phyloP scores from a whole-genome alignment of 805 yeast species.

The Ogataea glucozyma region DNA sequence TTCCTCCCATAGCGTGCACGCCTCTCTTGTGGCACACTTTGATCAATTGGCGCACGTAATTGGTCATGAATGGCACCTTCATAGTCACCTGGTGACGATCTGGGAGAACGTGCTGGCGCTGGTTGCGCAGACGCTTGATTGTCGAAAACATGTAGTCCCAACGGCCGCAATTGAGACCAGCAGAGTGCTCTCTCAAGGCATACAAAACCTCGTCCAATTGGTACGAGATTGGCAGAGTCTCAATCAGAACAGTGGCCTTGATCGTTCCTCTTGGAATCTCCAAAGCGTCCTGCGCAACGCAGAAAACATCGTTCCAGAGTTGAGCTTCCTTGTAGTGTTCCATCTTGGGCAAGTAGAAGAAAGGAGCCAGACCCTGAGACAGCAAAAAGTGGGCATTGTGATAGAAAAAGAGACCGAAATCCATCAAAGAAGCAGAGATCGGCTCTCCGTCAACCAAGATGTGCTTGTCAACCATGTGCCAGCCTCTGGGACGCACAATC shows the following conservation, averaged over 20 bases:
- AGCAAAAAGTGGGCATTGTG: constrained; percentile 68
- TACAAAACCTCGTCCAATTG: constrained; percentile 84
- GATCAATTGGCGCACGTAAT: constrained; percentile 72
- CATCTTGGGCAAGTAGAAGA: constrained; percentile 83
- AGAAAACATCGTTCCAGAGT: constrained; percentile 80
- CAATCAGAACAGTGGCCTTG: constrained; percentile 79
- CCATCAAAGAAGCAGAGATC: constrained; percentile 73
- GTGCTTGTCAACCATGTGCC: constrained; percentile 81
- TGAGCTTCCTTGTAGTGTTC: constrained; percentile 83
- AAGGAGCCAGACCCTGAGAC: constrained; percentile 72
- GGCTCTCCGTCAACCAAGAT: constrained; percentile 73
- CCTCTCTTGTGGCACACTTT: constrained; percentile 75
- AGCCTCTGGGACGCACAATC: constrained; percentile 85
- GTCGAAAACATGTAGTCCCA: constrained; percentile 88
- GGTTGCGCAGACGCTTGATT: constrained; percentile 72
- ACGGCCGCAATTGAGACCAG: constrained; percentile 85
- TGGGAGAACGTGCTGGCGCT: constrained; percentile 68
- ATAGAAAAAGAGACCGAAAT: constrained; percentile 75
- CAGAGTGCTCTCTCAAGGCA: constrained; percentile 72
- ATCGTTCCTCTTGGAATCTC: constrained; percentile 73
- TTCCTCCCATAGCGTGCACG: constrained; percentile 88
- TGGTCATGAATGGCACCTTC: constrained; percentile 79
- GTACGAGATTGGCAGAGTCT: constrained; percentile 82
- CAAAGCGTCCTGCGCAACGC: constrained; percentile 71
- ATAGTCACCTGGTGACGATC: constrained; percentile 78